Conservation (phyloP, 164 flowering plant species). For the Stephania japonica region DNA sequence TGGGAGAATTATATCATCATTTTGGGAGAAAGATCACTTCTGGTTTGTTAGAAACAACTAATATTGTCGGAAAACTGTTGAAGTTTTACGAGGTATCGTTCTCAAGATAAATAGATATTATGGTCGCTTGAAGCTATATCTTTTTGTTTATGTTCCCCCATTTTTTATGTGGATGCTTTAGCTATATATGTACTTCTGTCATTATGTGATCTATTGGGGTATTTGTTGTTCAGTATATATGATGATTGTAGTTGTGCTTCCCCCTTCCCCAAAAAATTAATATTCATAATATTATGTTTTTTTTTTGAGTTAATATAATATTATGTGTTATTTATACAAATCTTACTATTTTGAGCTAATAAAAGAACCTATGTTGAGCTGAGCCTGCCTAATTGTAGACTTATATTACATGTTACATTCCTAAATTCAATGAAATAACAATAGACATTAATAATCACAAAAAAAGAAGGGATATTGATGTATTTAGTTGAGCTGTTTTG, state of each 20-base stretch:
- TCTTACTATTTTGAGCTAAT: neutral
- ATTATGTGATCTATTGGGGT: neutral
- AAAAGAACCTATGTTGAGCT: neutral
- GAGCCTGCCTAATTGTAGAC: neutral
- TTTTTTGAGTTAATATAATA: neutral
- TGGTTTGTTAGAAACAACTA: conserved; percentile 81
- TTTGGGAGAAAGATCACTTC: conserved; percentile 92
- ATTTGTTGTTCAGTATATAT: neutral
- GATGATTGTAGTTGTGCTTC: neutral
- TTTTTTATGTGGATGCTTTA: too few relatives aligned
- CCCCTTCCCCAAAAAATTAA: neutral
- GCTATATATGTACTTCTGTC: neutral
- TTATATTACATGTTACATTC: neutral
- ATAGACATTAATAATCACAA: neutral
- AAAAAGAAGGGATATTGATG: neutral
- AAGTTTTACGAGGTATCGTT: conserved; percentile 74
- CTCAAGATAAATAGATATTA: neutral
- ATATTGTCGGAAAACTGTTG: conserved; percentile 73
- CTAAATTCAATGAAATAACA: neutral
- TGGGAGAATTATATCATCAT: conserved; percentile 78
- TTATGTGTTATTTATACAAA: neutral
- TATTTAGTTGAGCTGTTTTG: too few relatives aligned
- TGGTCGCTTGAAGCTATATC: neutral
- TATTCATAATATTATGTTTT: neutral
- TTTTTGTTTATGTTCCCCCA: neutral